phyloP scores from a whole-genome alignment of 2,329 filamentous ascomycete species.

The Phyllosticta paracitricarpa region DNA sequence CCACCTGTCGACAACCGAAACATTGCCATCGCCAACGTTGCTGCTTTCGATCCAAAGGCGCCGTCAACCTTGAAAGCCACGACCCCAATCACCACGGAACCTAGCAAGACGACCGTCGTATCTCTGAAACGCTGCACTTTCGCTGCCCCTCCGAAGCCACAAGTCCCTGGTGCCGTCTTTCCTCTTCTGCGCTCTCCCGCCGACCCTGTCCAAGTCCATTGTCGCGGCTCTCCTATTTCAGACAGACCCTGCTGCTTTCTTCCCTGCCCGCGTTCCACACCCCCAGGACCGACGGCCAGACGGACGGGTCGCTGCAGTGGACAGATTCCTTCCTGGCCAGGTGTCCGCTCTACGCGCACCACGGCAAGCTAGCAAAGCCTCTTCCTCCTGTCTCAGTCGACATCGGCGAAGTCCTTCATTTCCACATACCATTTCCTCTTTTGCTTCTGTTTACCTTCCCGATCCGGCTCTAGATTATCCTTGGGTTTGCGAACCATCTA shows the following conservation, averaged over 20 bases:
- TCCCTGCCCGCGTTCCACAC: neutral
- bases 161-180: neutral
- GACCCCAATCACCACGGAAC: neutral
- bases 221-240: neutral
- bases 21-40: neutral
- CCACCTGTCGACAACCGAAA: neutral
- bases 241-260: neutral
- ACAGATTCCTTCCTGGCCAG: neutral
- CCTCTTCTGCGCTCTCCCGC: neutral
- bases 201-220: neutral
- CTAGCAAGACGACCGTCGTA: neutral
- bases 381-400: neutral
- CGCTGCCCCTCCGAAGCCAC: neutral
- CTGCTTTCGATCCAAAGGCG: neutral
- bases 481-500: neutral
- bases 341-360: neutral
- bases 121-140: neutral
- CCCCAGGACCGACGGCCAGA: neutral
- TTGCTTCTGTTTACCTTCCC: neutral
- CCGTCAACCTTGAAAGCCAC: neutral
- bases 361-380: neutral
- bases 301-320: neutral
- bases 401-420: neutral
- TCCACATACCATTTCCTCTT: neutral
- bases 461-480: neutral